Percentiles rank a stretch among this genome's conserved stretches.
phyloP scores from a whole-genome alignment of 1,139 yeast genomes.

The Suhomyces chickasaworum region DNA sequence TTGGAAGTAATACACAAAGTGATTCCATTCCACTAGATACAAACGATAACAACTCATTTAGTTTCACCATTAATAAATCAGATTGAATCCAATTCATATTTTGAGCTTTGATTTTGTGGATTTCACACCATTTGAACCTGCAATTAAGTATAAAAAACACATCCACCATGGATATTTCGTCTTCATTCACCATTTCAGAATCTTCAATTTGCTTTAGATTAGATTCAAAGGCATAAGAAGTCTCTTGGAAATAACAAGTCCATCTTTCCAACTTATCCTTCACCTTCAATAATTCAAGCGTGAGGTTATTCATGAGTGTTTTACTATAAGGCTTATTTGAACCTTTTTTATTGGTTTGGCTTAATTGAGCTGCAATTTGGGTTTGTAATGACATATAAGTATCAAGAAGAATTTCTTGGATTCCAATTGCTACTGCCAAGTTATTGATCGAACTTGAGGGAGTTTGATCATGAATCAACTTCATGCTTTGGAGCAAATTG shows the following conservation, averaged over 20 bases:
- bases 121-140: conserved; percentile 40
- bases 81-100: conserved; percentile 36
- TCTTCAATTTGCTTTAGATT: background rate
- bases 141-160: conserved; percentile 11
- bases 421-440: conserved; percentile 26
- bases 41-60: conserved; percentile 25
- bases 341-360: conserved; percentile 23
- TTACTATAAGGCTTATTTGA: conserved; percentile 24
- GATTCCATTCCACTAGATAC: conserved; percentile 11
- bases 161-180: background rate
- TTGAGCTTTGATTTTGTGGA: conserved; percentile 34
- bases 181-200: background rate
- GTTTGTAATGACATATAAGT: conserved; percentile 36
- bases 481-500: conserved; percentile 17
- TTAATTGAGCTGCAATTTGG: conserved; percentile 24
- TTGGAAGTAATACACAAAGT: conserved; percentile 33
- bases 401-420: conserved; percentile 64
- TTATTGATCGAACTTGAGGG: conserved; percentile 1
- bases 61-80: conserved; percentile 26
- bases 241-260: conserved; percentile 28
- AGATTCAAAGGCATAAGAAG: background rate
- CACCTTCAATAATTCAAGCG: conserved; percentile 39
- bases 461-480: background rate
- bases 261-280: conserved; percentile 45
- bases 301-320: conserved; percentile 30